These are phyloP conservation scores for Cystobasidiopsis lactophilus DNA, from an alignment of 768 basidiomycete genomes.

Conservation along the genomic window DNA sequence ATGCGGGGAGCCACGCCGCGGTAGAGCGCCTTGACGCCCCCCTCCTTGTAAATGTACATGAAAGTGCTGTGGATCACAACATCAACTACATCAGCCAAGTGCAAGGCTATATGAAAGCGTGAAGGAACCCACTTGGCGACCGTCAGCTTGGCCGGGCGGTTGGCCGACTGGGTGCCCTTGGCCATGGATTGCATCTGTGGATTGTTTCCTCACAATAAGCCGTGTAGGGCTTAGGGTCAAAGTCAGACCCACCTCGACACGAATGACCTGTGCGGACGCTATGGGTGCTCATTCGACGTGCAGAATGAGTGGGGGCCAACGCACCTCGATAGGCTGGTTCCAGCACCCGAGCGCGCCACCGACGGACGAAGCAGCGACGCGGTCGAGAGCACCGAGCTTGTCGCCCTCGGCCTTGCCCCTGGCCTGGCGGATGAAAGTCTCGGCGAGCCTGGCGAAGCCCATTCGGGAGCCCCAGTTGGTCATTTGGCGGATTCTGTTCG, in stretches of 20 bases:
- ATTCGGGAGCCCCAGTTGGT: constrained; percentile 44
- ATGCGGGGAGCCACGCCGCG: constrained; percentile 93
- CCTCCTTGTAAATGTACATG: constrained; percentile 84
- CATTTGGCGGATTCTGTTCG: constrained; percentile 23
- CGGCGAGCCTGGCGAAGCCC: constrained; percentile 87
- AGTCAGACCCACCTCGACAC: constrained; percentile 49
- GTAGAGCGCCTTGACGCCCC: constrained; percentile 88
- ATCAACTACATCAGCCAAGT: neutral
- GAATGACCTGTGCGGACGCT: constrained; percentile 36
- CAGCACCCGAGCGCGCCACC: constrained; percentile 83
- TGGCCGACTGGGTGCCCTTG: constrained; percentile 42
- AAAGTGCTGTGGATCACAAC: constrained; percentile 42
- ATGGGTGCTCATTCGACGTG: neutral
- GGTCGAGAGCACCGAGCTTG: constrained; percentile 52
- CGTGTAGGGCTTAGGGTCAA: too few species aligned
- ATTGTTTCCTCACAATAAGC: too few species aligned
- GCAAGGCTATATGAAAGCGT: neutral
- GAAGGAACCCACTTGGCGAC: constrained; percentile 31
- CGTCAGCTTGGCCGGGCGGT: constrained; percentile 76
- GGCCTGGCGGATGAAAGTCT: constrained; percentile 48
- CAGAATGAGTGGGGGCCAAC: neutral
- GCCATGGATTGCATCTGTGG: constrained; percentile 96
- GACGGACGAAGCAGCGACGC: constrained; percentile 64
- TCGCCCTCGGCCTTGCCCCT: constrained; percentile 62
- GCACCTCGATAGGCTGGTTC: constrained; percentile 84